A percentile compares a stretch with the other conserved stretches of the same genome.
These are phyloP conservation scores for Triangularia setosa DNA, from an alignment of 2,329 filamentous ascomycete genomes.

Conservation along the genomic window DNA sequence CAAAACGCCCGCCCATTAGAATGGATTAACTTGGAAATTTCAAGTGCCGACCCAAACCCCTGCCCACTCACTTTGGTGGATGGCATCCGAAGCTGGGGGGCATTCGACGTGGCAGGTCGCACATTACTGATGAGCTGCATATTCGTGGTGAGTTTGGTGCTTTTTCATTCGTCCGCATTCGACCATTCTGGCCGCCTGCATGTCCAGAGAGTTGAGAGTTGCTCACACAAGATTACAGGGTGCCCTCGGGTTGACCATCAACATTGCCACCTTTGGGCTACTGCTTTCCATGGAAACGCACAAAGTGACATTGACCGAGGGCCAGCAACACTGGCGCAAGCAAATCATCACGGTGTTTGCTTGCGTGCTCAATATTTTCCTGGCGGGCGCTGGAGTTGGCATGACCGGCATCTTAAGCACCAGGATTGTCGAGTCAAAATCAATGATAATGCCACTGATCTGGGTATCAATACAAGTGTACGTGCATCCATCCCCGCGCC, in stretches of 20 bases:
- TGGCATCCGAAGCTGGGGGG: background rate
- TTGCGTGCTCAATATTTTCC: conserved; percentile 24
- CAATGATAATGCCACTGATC: conserved; percentile 20
- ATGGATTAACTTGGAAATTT: background rate
- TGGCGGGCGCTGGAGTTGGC: conserved; percentile 22
- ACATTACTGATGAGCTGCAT: conserved; percentile 18
- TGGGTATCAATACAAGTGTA: conserved; percentile 24
- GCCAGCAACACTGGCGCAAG: conserved; percentile 27
- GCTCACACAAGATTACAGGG: conserved; percentile 13
- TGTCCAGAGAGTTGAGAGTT: background rate
- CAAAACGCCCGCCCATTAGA: background rate
- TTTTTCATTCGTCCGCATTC: background rate
- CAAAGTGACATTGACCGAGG: conserved; percentile 23
- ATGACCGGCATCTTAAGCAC: conserved; percentile 19
- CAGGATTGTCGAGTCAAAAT: conserved; percentile 14
- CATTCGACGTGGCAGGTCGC: conserved; percentile 13
- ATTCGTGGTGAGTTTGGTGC: conserved; percentile 12
- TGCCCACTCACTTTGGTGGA: conserved; percentile 2
- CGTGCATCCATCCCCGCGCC: background rate
- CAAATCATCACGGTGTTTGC: conserved; percentile 24
- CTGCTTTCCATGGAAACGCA: conserved; percentile 21
- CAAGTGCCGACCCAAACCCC: background rate
- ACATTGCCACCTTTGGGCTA: conserved; percentile 18
- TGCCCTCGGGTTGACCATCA: conserved; percentile 18
- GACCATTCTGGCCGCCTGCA: background rate